Conservation (phyloP, 371 early-diverging fungal genomes). For the Amoeboradix gromovi region DNA sequence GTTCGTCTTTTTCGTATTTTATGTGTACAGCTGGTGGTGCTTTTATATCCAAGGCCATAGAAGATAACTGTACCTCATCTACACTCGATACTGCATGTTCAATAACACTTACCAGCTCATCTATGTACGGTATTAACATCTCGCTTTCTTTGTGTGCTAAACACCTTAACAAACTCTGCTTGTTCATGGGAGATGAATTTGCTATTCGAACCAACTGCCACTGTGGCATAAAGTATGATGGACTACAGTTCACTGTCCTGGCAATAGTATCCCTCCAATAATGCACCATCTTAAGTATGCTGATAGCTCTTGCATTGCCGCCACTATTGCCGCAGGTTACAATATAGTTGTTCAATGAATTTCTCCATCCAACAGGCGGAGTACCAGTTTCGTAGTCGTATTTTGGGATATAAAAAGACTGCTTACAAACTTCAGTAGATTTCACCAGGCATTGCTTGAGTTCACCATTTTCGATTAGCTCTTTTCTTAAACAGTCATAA, state of each 20-base stretch:
- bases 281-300: constrained; percentile 57
- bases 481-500: constrained; percentile 61
- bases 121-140: not conserved
- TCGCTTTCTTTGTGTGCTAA: constrained; percentile 6
- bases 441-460: constrained; percentile 4
- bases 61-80: too few relatives aligned
- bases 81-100: too few relatives aligned
- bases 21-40: too few relatives aligned
- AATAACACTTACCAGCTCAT: not conserved
- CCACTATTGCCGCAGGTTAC: constrained; percentile 21
- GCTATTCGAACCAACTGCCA: constrained; percentile 51
- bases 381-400: constrained; percentile 30
- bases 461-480: constrained; percentile 20
- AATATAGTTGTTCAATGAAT: constrained; percentile 28
- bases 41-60: too few relatives aligned
- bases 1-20: too few relatives aligned
- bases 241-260: constrained; percentile 52
- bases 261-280: constrained; percentile 47
- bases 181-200: constrained; percentile 39
- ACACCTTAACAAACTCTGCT: constrained; percentile 33
- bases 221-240: constrained; percentile 49
- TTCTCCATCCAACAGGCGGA: constrained; percentile 44
- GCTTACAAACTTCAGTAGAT: constrained; percentile 31
- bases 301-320: constrained; percentile 15
- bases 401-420: constrained; percentile 30